These are phyloP conservation scores for Salix brachista DNA, from an alignment of 345 rosid genomes.

Conservation along the genomic window DNA sequence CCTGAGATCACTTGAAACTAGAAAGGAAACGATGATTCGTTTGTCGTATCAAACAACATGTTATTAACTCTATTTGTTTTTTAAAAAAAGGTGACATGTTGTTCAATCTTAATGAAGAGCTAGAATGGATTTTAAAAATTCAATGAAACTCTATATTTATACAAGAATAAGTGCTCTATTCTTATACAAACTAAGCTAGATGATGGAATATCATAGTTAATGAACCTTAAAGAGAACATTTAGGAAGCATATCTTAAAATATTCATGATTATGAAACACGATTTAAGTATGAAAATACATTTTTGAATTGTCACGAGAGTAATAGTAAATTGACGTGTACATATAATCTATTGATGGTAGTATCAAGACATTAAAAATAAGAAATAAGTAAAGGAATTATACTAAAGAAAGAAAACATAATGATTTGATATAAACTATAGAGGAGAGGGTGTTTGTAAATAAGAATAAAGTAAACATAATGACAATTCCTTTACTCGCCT, in stretches of 20 bases:
- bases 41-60: too few relatives aligned
- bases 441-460: not conserved
- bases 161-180: too few relatives aligned
- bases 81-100: too few relatives aligned
- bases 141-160: too few relatives aligned
- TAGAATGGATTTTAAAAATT: too few relatives aligned
- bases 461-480: too few relatives aligned
- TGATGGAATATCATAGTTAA: not conserved
- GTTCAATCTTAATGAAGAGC: too few relatives aligned
- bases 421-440: not conserved
- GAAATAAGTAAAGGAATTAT: not conserved
- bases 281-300: not conserved
- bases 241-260: not conserved
- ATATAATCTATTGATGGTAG: not conserved
- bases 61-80: too few relatives aligned
- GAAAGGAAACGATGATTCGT: too few relatives aligned
- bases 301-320: not conserved
- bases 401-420: not conserved
- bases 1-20: too few relatives aligned
- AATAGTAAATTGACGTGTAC: not conserved
- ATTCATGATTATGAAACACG: fast-evolving
- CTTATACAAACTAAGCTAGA: too few relatives aligned
- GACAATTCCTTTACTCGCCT: too few relatives aligned
- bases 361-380: not conserved
- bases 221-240: not conserved